Percentiles rank a stretch among this genome's conserved stretches.
phyloP scores from a whole-genome alignment of 805 yeast genomes.

The Wickerhamiella nectarea region DNA sequence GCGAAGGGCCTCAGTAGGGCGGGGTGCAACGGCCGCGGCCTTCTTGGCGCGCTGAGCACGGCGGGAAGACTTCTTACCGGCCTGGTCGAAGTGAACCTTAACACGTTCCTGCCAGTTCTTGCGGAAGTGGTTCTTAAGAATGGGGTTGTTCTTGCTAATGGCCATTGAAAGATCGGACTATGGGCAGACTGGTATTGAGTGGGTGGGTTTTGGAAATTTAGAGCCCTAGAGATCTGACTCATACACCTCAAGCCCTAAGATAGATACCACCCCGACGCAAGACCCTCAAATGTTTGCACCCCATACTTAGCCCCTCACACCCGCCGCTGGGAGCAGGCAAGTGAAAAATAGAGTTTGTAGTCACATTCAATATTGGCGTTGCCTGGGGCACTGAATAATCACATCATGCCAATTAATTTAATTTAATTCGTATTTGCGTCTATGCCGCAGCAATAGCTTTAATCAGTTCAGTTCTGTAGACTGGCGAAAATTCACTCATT shows the following conservation, averaged over 20 bases:
- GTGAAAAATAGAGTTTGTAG: too few species aligned
- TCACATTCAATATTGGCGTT: too few species aligned
- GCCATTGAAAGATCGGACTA: conserved; percentile 36
- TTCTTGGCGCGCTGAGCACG: conserved; percentile 85
- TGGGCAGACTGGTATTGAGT: conserved; percentile 3
- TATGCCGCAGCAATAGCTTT: too few species aligned
- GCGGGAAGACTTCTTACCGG: conserved; percentile 98
- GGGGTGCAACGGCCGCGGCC: conserved; percentile 95
- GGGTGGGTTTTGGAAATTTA: conserved; percentile 3
- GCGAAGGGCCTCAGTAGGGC: conserved; percentile 90
- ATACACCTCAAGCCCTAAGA: background rate
- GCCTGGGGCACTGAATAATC: too few species aligned
- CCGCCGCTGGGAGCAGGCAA: too few species aligned
- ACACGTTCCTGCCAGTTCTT: conserved; percentile 99
- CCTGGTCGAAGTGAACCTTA: conserved; percentile 99
- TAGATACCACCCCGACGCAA: background rate
- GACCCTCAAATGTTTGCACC: background rate
- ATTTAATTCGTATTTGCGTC: too few species aligned
- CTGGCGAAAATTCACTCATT: too few species aligned
- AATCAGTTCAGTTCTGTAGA: too few species aligned
- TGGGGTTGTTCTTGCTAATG: conserved; percentile 96
- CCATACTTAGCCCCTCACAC: too few species aligned
- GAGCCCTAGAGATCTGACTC: conserved; percentile 7
- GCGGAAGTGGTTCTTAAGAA: conserved; percentile 99
- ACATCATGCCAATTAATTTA: too few species aligned